phyloP scores from a whole-genome alignment of 164 flowering plant species.

The Magnolia officinalis region DNA sequence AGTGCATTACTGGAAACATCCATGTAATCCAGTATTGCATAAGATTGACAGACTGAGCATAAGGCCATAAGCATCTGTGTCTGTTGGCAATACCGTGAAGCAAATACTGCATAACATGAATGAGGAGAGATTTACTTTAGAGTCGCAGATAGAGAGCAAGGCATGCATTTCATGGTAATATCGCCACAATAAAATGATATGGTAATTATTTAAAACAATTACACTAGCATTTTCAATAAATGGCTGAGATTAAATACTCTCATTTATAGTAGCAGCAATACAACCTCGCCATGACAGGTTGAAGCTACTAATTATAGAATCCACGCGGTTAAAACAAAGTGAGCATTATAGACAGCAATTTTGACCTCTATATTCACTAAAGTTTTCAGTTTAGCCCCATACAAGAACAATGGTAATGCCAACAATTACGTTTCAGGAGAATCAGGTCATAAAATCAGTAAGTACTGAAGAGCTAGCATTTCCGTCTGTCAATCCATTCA shows the following conservation, averaged over 20 bases:
- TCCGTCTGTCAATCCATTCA: neutral
- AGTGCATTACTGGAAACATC: neutral
- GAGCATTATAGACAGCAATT: neutral
- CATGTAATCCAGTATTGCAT: neutral
- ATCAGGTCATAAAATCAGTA: neutral
- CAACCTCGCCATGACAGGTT: neutral
- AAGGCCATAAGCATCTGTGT: no score
- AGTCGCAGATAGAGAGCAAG: no score
- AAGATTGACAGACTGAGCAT: no score
- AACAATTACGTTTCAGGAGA: neutral
- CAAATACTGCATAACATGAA: no score
- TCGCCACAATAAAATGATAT: no score
- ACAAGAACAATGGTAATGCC: neutral
- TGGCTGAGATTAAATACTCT: neutral
- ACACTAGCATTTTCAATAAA: no score
- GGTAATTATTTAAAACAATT: no score
- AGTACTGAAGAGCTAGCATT: neutral
- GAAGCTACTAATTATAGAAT: conserved; percentile 1
- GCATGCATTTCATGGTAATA: no score
- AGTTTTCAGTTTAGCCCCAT: neutral
- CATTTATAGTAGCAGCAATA: neutral
- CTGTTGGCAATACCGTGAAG: no score
- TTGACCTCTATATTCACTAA: neutral
- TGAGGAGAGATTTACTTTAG: no score
- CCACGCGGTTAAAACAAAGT: neutral